A percentile compares a stretch with the other conserved stretches of the same genome.
Conservation (phyloP, 2,329 filamentous ascomycete genomes). For the Neonectria hederae region DNA sequence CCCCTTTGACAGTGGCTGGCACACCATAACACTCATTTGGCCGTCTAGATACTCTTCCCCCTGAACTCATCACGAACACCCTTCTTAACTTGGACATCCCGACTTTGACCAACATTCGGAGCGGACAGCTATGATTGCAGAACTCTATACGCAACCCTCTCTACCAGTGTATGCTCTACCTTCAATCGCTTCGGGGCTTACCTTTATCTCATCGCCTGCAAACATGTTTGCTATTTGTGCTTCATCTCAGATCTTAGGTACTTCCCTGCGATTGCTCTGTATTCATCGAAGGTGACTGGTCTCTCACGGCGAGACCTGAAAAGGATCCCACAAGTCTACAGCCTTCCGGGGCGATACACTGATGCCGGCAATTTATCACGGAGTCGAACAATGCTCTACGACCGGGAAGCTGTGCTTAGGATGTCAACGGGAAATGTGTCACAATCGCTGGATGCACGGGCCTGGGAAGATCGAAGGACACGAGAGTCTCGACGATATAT, state of each 20-base stretch:
- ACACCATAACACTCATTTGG: constrained; percentile 28
- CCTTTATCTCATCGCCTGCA: constrained; percentile 22
- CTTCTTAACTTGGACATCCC: constrained; percentile 45
- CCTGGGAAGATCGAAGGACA: neutral
- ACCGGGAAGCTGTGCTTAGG: neutral
- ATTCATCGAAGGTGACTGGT: neutral
- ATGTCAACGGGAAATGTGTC: neutral
- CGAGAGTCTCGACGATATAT: constrained; percentile 14
- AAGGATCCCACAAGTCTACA: constrained; percentile 2
- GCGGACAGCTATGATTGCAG: constrained; percentile 43
- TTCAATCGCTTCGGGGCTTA: constrained; percentile 49
- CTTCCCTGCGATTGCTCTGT: constrained; percentile 35
- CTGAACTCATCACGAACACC: constrained; percentile 42
- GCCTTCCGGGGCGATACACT: constrained; percentile 20
- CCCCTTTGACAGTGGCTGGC: constrained; percentile 40
- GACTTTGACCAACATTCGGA: constrained; percentile 47
- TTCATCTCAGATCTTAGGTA: constrained; percentile 44
- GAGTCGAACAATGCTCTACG: constrained; percentile 6
- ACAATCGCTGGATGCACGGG: neutral
- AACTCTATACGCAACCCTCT: constrained; percentile 47
- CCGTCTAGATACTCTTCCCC: constrained; percentile 41
- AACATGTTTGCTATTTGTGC: constrained; percentile 52
- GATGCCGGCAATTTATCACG: neutral
- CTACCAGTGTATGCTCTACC: constrained; percentile 42
- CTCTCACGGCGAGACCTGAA: neutral